Percentiles rank a stretch among this genome's conserved stretches.
phyloP scores from a whole-genome alignment of 2,329 filamentous ascomycete genomes.

The Mycosphaerella sp. region DNA sequence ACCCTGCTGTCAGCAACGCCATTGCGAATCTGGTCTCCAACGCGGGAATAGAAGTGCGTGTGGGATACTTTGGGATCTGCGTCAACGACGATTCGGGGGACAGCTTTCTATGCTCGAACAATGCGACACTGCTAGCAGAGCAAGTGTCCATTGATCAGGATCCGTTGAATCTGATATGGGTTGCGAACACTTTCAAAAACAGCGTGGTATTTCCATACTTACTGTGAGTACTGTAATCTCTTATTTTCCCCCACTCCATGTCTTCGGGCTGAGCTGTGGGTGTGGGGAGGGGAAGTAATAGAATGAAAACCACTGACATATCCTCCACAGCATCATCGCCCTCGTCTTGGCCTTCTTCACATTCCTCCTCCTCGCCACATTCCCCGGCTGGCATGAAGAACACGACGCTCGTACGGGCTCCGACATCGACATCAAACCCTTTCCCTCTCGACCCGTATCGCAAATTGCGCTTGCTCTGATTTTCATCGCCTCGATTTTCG shows the following conservation, averaged over 20 bases:
- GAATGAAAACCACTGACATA: slow-evolving; percentile 15
- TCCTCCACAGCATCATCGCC: slow-evolving; percentile 72
- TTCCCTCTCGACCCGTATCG: slow-evolving; percentile 85
- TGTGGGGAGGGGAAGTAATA: no score
- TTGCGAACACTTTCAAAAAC: slow-evolving; percentile 95
- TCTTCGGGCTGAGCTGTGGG: no score
- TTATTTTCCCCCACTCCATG: background rate
- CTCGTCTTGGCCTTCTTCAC: slow-evolving; percentile 96
- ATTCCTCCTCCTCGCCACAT: slow-evolving; percentile 89
- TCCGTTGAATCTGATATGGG: slow-evolving; percentile 94
- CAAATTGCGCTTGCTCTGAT: slow-evolving; percentile 91
- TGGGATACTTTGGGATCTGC: slow-evolving; percentile 98
- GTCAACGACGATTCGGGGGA: slow-evolving; percentile 78
- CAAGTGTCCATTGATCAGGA: slow-evolving; percentile 88
- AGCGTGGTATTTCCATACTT: slow-evolving; percentile 97
- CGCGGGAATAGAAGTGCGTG: slow-evolving; percentile 79
- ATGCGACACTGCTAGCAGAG: slow-evolving; percentile 86
- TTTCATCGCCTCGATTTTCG: slow-evolving; percentile 62
- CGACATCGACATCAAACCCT: slow-evolving; percentile 86
- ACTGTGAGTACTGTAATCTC: slow-evolving; percentile 72
- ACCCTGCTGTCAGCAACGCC: slow-evolving; percentile 77
- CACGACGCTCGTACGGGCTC: slow-evolving; percentile 67
- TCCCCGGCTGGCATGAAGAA: slow-evolving; percentile 96
- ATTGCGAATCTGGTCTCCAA: slow-evolving; percentile 85
- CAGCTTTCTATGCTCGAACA: slow-evolving; percentile 92